Conservation (phyloP, 1,284 basidiomycete genomes). For the Bondarzewia mesenterica region DNA sequence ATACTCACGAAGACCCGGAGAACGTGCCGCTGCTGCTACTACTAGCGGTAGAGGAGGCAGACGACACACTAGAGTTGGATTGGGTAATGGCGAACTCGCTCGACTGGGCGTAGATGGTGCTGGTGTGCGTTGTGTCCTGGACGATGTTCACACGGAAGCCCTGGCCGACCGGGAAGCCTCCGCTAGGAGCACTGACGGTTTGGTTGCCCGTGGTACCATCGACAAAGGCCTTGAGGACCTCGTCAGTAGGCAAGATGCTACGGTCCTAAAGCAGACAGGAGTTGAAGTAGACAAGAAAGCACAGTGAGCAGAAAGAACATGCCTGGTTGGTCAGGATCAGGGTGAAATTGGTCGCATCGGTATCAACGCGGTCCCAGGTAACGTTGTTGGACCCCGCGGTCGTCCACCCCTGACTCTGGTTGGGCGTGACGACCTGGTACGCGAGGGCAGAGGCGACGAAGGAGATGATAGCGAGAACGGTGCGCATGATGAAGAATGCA, state of each 20-base stretch:
- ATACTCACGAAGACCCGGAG: too few relatives aligned
- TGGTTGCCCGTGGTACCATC: conserved; percentile 30
- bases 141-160: conserved; percentile 68
- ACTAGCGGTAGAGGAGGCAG: not conserved
- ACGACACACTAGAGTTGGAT: conserved; percentile 11
- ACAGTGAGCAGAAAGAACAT: conserved; percentile 12
- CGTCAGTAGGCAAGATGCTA: conserved; percentile 21
- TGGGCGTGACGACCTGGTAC: conserved; percentile 52
- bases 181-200: conserved; percentile 40
- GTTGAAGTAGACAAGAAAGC: not conserved
- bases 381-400: conserved; percentile 50
- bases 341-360: conserved; percentile 62
- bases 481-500: conserved; percentile 33
- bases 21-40: too few relatives aligned
- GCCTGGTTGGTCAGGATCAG: conserved; percentile 61
- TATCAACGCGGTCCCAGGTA: conserved; percentile 54
- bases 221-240: conserved; percentile 44
- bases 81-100: conserved; percentile 43
- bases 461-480: conserved; percentile 38
- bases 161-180: conserved; percentile 48
- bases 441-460: conserved; percentile 51
- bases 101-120: conserved; percentile 61
- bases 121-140: conserved; percentile 32
- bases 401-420: conserved; percentile 44
- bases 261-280: conserved; percentile 11